Conservation (phyloP, 192 early-diverging fungal species). For the Rhizophlyctis rosea region DNA sequence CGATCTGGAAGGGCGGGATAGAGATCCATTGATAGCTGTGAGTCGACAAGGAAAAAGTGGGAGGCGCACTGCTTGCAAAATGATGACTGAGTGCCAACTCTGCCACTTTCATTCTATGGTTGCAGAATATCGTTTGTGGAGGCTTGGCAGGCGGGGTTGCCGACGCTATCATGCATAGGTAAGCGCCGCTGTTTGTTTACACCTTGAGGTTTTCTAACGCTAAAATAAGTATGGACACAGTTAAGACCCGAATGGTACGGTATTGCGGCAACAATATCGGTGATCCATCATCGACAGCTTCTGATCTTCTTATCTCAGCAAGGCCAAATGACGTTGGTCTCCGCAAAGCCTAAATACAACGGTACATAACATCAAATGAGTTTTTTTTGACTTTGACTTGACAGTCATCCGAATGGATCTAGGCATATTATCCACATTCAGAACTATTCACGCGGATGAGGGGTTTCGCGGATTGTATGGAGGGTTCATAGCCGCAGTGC, state of each 20-base stretch:
- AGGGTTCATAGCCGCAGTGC: conserved; percentile 30
- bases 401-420: conserved; percentile 17
- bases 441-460: conserved; percentile 30
- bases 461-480: conserved; percentile 31
- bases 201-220: not conserved
- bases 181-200: not conserved
- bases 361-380: conserved; percentile 7
- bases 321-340: conserved; percentile 14
- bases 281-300: not conserved
- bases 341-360: conserved; percentile 13
- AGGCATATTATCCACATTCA: conserved; percentile 22
- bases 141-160: conserved; percentile 26
- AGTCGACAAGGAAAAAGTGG: too few species aligned
- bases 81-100: too few species aligned
- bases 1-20: too few species aligned
- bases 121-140: conserved; percentile 20
- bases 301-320: not conserved
- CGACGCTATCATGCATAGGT: conserved; percentile 28
- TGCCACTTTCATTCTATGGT: too few species aligned
- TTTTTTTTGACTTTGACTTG: not conserved
- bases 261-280: not conserved
- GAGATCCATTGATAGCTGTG: too few species aligned
- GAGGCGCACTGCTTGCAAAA: too few species aligned
- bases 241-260: conserved; percentile 35
- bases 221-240: conserved; percentile 22